phyloP scores from a whole-genome alignment of 2,329 filamentous ascomycete genomes.

The Ophioceras dolichostomum region DNA sequence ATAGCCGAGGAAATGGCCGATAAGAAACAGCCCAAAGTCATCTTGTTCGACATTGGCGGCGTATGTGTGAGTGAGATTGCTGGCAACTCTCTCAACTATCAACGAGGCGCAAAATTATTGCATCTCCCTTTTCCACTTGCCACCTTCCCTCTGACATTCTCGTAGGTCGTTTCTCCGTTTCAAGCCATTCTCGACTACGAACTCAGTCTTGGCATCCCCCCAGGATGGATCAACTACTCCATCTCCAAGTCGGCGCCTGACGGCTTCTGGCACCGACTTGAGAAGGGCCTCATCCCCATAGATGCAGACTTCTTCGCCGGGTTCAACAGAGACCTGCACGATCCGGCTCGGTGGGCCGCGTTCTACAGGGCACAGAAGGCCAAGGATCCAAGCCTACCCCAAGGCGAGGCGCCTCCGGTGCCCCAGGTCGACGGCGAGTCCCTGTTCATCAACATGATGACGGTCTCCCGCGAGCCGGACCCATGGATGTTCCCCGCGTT shows the following conservation, averaged over 20 bases:
- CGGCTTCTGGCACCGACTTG: slow-evolving; percentile 80
- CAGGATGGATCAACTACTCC: slow-evolving; percentile 84
- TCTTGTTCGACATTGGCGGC: slow-evolving; percentile 92
- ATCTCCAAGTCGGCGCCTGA: slow-evolving; percentile 67
- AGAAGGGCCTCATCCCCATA: slow-evolving; percentile 70
- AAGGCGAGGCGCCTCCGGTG: slow-evolving; percentile 42
- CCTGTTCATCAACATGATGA: slow-evolving; percentile 91
- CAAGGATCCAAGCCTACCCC: slow-evolving; percentile 26
- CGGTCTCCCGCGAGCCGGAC: slow-evolving; percentile 54
- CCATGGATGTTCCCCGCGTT: slow-evolving; percentile 84
- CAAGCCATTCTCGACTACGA: slow-evolving; percentile 92
- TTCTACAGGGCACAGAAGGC: slow-evolving; percentile 40
- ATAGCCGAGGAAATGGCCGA: slow-evolving; percentile 25
- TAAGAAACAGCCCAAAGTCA: slow-evolving; percentile 50
- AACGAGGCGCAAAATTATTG: too few relatives aligned
- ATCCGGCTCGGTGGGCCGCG: slow-evolving; percentile 52
- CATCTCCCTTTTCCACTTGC: too few relatives aligned
- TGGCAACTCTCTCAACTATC: too few relatives aligned
- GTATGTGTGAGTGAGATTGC: slow-evolving; percentile 80
- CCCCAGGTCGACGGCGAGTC: slow-evolving; percentile 65
- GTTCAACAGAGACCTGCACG: slow-evolving; percentile 64
- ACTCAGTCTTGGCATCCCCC: slow-evolving; percentile 58
- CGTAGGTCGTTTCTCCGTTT: slow-evolving; percentile 77
- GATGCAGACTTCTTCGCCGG: slow-evolving; percentile 62
- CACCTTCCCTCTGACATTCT: too few relatives aligned